Percentiles rank a stretch among this genome's conserved stretches.
These are phyloP conservation scores for Triticum urartu DNA, from an alignment of 176 grass and related monocot genomes.

Conservation along the genomic window DNA sequence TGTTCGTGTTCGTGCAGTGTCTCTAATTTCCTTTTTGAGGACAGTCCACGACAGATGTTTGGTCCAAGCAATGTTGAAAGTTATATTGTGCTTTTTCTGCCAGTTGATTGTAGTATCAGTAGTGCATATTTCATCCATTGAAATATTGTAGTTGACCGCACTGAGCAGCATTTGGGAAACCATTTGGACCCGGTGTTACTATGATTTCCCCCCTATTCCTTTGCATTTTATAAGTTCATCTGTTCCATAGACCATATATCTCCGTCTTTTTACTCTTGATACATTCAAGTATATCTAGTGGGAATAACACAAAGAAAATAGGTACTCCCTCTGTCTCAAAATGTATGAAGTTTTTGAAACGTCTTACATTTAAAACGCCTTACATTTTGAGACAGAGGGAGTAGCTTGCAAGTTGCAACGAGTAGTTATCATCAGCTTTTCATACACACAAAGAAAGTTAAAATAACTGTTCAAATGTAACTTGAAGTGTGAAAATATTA, in stretches of 20 bases:
- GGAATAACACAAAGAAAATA: neutral
- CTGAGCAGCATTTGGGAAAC: no score
- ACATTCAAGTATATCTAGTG: neutral
- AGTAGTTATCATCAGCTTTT: neutral
- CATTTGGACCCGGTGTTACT: neutral
- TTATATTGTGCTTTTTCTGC: neutral
- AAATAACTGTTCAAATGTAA: no score
- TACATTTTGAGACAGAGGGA: neutral
- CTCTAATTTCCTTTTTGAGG: no score
- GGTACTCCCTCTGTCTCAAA: no score
- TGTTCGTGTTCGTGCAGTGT: neutral
- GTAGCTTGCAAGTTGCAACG: neutral
- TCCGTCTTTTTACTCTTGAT: no score
- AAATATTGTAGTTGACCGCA: neutral
- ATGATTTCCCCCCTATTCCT: neutral
- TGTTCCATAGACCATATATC: neutral
- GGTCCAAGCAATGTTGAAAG: neutral
- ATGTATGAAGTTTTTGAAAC: no score
- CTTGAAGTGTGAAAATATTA: neutral
- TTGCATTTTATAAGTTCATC: neutral
- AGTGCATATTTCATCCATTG: neutral
- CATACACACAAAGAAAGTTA: neutral
- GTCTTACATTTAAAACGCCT: no score
- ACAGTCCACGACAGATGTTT: neutral
- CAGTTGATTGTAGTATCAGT: neutral